These are phyloP conservation scores for Lipomyces anomalus DNA, from an alignment of 805 yeast species.

Conservation along the genomic window DNA sequence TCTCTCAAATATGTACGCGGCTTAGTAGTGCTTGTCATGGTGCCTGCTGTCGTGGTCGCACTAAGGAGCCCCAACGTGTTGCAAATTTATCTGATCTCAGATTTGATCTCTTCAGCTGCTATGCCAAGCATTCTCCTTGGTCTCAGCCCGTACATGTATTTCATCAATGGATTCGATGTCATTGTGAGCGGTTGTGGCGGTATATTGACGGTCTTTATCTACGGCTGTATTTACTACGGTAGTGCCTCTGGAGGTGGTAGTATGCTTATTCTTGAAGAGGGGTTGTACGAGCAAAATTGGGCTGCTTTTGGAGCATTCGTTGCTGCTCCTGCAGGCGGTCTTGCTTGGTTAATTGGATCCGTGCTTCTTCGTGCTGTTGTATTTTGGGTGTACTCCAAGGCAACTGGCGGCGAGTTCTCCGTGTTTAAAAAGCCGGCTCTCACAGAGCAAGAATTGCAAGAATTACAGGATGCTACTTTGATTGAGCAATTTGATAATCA, in stretches of 20 bases:
- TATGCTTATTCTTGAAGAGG: constrained; percentile 56
- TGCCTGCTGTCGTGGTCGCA: constrained; percentile 85
- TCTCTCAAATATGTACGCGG: constrained; percentile 60
- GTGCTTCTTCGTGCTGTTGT: constrained; percentile 9
- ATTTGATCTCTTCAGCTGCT: constrained; percentile 77
- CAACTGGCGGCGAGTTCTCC: constrained; percentile 2
- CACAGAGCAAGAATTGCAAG: too few species aligned
- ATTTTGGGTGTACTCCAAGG: constrained; percentile 1
- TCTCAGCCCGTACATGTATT: constrained; percentile 59
- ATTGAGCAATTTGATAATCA: too few species aligned
- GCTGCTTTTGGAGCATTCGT: constrained; percentile 93
- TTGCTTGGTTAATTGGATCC: constrained; percentile 38
- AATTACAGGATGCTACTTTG: too few species aligned
- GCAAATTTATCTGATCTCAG: constrained; percentile 86
- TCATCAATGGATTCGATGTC: constrained; percentile 71
- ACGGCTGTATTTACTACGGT: constrained; percentile 74
- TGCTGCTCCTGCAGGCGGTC: constrained; percentile 78
- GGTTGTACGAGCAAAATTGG: constrained; percentile 81
- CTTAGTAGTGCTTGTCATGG: constrained; percentile 67
- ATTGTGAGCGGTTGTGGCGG: constrained; percentile 83
- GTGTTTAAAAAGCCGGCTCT: constrained; percentile 9
- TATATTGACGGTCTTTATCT: constrained; percentile 68
- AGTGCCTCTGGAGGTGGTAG: constrained; percentile 71
- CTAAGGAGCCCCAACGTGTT: constrained; percentile 75
- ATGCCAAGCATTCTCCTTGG: constrained; percentile 83